Base-by-base conservation (phyloP, 495 filamentous ascomycete genomes). In the Hypoxylon perforatum region DNA sequence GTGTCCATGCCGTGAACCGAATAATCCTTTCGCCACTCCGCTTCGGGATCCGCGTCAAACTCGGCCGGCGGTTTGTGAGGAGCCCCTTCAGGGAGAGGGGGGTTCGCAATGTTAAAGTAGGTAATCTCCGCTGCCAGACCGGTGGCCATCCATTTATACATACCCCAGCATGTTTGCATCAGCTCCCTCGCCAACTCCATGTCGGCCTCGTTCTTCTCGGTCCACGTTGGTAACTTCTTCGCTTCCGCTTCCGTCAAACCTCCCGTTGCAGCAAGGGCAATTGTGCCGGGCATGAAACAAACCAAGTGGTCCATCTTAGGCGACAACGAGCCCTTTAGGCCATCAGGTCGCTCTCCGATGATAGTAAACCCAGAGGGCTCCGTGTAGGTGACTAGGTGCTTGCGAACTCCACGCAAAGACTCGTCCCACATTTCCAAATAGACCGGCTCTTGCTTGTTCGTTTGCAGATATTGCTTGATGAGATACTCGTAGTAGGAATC, bases 401-500 rank as follows among this genome's bases (percentile, higher is more conserved):
- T 97, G 61, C 92, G 90, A 55, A 99, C 88, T 22, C 96, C 95
- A 33, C 78, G 80, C 21, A 98, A 80, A 6, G 94, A 83, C 74
- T 98, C 89, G 44, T 95, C 85, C 92, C 96, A 99, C 87, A 99
- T 91, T 3, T 94, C 91, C 45, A 88, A 82, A 76, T 98, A 99
- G 7, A 98, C 78, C 0, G 88, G 84, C 74, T 99, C 95, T 66
- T 93, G 83, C 75, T 91, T 87, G 18, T 89, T 90, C 8, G 96
- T 99, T 71, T 98, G 95, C 3, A 96, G 82, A 73, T 95, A 97
- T 74, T 98, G 94, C 78, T 98, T 98, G 80, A 98, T 92, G 36
- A 97, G 87, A 75, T 97, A 97, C 76, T 98, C 92, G 77, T 99
- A 99, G 73, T 98, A 99, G 15, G 92, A 96, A 75, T 99, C 95